Conservation (phyloP, 2,329 filamentous ascomycete species). For the Ceratocystis eucalypticola region DNA sequence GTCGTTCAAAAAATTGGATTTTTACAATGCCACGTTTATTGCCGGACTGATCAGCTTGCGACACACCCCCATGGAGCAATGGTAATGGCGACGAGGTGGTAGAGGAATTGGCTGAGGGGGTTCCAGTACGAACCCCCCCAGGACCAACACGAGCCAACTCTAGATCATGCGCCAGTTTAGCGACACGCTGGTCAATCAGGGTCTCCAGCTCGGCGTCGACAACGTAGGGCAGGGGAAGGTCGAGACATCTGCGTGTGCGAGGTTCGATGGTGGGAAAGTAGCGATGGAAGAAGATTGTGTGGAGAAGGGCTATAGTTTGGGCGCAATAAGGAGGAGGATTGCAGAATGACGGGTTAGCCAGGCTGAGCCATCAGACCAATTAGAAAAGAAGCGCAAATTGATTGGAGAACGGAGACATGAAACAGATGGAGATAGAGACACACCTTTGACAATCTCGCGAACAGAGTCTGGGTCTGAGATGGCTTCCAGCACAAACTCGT, state of each 20-base stretch:
- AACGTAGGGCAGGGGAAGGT: conserved; percentile 78
- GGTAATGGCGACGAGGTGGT: conserved; percentile 9
- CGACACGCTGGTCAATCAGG: conserved; percentile 78
- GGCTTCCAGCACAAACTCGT: conserved; percentile 81
- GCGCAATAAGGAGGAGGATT: conserved; percentile 13
- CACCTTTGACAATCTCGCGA: conserved; percentile 85
- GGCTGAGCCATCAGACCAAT: not conserved
- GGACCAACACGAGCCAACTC: conserved; percentile 8
- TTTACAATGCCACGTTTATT: conserved; percentile 65
- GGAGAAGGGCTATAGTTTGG: conserved; percentile 56
- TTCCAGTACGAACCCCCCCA: conserved; percentile 19
- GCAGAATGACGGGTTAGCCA: conserved; percentile 16
- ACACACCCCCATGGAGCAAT: conserved; percentile 15
- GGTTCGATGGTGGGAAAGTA: conserved; percentile 83
- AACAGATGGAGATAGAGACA: not conserved
- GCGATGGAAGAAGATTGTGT: conserved; percentile 97
- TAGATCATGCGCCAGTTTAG: conserved; percentile 38
- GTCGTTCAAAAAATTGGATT: conserved; percentile 92
- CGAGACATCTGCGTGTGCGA: conserved; percentile 74
- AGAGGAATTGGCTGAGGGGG: conserved; percentile 19
- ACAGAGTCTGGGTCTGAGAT: conserved; percentile 84
- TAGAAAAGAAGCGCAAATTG: conserved; percentile 16
- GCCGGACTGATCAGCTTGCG: conserved; percentile 24
- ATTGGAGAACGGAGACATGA: conserved; percentile 9
- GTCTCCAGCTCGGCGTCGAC: conserved; percentile 84